A percentile compares a stretch with the other conserved stretches of the same genome.
phyloP scores from a whole-genome alignment of 768 basidiomycete species.

The Macrocybe gigantea region DNA sequence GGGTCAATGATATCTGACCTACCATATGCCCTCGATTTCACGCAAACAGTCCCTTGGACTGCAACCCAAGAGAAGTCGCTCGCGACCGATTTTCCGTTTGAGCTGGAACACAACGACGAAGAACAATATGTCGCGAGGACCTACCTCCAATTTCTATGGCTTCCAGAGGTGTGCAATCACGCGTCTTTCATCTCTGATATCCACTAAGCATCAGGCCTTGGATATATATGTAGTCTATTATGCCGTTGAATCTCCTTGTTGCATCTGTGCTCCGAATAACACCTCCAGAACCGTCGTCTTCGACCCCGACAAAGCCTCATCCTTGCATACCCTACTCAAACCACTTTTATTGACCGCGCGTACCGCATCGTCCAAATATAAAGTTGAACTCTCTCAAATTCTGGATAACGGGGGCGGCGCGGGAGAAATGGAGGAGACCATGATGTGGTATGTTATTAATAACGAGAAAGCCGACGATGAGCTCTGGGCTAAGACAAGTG shows the following conservation, averaged over 20 bases:
- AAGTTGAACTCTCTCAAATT: conserved; percentile 54
- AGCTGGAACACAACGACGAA: conserved; percentile 35
- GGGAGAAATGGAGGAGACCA: conserved; percentile 60
- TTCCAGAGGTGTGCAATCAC: conserved; percentile 52
- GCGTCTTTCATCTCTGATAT: background rate
- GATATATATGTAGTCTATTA: conserved; percentile 48
- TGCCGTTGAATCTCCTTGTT: conserved; percentile 56
- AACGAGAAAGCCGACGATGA: conserved; percentile 47
- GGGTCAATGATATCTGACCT: conserved; percentile 10
- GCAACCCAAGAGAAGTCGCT: conserved; percentile 53
- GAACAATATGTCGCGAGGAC: conserved; percentile 57
- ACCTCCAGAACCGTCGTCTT: background rate
- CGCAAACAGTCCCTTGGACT: conserved; percentile 39
- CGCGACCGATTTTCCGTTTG: conserved; percentile 52
- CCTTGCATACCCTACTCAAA: conserved; percentile 57
- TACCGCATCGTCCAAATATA: conserved; percentile 52
- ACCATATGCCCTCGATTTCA: conserved; percentile 9
- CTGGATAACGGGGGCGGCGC: conserved; percentile 53
- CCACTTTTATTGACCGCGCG: conserved; percentile 59
- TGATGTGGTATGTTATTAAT: conserved; percentile 72
- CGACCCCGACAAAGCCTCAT: conserved; percentile 30
- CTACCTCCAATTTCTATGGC: conserved; percentile 75
- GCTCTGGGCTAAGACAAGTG: conserved; percentile 17
- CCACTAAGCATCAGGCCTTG: background rate
- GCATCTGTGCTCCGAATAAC: conserved; percentile 51